Evolutionary conservation across 306 rosid species (phyloP).

Genomic region (Corylus avellana): DNA sequence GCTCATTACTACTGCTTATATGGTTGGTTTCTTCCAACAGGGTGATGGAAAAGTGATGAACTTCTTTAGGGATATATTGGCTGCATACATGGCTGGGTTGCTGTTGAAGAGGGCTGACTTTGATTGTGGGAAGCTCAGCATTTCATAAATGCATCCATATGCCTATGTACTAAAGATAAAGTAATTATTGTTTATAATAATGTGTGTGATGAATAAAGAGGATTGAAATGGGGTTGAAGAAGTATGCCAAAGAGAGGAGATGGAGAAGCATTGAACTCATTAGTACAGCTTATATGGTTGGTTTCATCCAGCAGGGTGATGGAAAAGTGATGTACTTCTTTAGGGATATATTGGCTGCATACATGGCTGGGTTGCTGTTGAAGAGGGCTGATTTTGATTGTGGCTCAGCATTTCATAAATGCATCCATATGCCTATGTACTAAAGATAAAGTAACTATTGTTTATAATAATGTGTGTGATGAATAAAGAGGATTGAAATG

Average conservation of each 20-base stretch:
- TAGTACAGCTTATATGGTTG: background rate
- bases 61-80: constrained; percentile 53
- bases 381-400: constrained; percentile 10
- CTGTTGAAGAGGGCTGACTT: constrained; percentile 39
- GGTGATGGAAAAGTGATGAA: constrained; percentile 31
- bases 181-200: too few species aligned
- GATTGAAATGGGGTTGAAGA: constrained; percentile 33
- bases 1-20: constrained; percentile 39
- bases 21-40: constrained; percentile 48
- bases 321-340: background rate
- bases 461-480: too few species aligned
- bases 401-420: background rate
- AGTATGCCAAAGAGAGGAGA: constrained; percentile 33
- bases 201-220: background rate
- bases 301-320: background rate
- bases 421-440: background rate
- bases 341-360: background rate
- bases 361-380: background rate
- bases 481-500: constrained; percentile 14
- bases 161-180: too few species aligned
- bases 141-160: constrained; percentile 4
- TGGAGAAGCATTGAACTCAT: constrained; percentile 9
- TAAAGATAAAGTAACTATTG: too few species aligned
- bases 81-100: constrained; percentile 30
- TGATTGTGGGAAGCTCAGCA: constrained; percentile 58